These are phyloP conservation scores for Diaporthe eres DNA, from an alignment of 2,329 filamentous ascomycete genomes.

Conservation along the genomic window DNA sequence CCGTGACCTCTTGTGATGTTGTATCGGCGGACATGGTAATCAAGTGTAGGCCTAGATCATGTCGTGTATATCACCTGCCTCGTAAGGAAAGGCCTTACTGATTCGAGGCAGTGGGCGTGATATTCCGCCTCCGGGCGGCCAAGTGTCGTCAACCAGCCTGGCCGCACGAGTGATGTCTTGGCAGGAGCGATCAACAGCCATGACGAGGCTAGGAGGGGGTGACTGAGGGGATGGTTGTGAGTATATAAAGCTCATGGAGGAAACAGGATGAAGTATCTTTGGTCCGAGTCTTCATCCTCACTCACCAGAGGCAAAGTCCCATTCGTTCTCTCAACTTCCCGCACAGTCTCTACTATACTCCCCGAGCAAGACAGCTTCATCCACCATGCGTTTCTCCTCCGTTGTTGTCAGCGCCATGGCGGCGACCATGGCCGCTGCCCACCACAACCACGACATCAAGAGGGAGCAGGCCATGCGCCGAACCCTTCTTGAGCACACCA, in stretches of 20 bases:
- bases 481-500: conserved; percentile 52
- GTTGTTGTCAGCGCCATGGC: conserved; percentile 45
- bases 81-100: conserved; percentile 18
- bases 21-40: conserved; percentile 1
- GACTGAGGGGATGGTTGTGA: background rate
- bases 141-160: conserved; percentile 31
- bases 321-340: conserved; percentile 18
- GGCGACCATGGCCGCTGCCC: conserved; percentile 47
- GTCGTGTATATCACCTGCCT: conserved; percentile 24
- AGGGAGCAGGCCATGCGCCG: conserved; percentile 59
- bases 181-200: conserved; percentile 20
- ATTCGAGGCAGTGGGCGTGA: background rate
- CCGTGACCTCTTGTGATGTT: background rate
- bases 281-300: conserved; percentile 14
- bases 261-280: background rate
- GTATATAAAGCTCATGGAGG: conserved; percentile 19
- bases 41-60: background rate
- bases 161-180: conserved; percentile 11
- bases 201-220: background rate
- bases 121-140: conserved; percentile 18
- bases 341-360: conserved; percentile 3
- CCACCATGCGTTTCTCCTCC: conserved; percentile 47
- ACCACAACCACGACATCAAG: conserved; percentile 58
- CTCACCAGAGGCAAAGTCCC: conserved; percentile 4
- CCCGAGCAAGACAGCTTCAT: background rate